Percentiles rank a stretch among this genome's conserved stretches.
Evolutionary conservation across 305 asterid species (phyloP).

Genomic region (Fraxinus sp.): DNA sequence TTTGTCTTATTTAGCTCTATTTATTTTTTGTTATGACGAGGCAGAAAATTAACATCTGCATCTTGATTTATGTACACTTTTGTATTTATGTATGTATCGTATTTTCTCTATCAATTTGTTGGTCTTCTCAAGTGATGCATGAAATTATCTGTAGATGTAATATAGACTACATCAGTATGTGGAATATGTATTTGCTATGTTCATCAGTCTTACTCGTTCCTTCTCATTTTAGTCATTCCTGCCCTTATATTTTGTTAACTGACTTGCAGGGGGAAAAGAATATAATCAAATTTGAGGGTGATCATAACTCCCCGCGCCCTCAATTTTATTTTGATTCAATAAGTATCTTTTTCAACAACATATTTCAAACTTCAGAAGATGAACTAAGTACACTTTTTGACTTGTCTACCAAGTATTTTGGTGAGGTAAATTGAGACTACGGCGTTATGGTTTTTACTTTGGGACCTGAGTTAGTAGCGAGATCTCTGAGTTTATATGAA

Average conservation of each 20-base stretch:
- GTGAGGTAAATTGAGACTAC: constrained; percentile 40
- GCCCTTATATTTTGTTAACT: background rate
- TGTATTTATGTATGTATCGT: background rate
- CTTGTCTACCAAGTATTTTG: constrained; percentile 47
- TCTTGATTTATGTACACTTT: background rate
- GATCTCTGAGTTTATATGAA: background rate
- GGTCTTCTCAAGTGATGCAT: background rate
- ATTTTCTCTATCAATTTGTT: background rate
- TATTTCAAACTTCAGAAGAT: constrained; percentile 68
- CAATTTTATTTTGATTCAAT: constrained; percentile 89
- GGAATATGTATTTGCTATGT: background rate
- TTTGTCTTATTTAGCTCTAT: background rate
- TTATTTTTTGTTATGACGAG: background rate
- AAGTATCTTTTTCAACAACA: constrained; percentile 82
- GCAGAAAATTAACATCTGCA: background rate
- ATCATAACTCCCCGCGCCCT: constrained; percentile 92
- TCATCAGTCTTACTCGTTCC: background rate
- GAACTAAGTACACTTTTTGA: constrained; percentile 54
- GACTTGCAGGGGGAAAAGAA: constrained; percentile 80
- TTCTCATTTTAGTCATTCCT: background rate
- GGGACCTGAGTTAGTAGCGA: background rate
- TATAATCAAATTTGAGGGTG: constrained; percentile 89
- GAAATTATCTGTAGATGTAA: background rate
- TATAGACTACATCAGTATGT: background rate
- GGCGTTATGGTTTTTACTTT: background rate